Conservation (phyloP, 768 basidiomycete species). For the Phlebiopsis flavidoalba region DNA sequence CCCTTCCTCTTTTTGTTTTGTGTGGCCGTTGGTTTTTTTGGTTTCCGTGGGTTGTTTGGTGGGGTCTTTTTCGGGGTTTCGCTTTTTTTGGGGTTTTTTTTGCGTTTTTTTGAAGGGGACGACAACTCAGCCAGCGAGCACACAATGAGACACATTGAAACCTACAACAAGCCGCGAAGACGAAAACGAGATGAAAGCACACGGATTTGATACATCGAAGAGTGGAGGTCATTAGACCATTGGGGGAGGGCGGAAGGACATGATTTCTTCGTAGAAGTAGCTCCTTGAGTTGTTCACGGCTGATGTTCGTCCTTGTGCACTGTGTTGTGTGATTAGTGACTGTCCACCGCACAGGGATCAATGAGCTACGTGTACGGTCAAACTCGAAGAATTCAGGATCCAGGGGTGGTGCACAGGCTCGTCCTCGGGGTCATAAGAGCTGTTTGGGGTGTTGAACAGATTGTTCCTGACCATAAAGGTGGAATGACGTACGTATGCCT, state of each 20-base stretch:
- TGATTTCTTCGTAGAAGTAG: constrained; percentile 93
- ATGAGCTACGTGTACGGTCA: constrained; percentile 56
- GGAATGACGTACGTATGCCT: constrained; percentile 69
- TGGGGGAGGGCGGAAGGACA: constrained; percentile 72
- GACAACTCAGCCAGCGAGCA: background rate
- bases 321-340: constrained; percentile 20
- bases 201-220: background rate
- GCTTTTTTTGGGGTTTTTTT: too few relatives aligned
- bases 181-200: constrained; percentile 1
- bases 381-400: constrained; percentile 97
- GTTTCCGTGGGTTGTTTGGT: too few relatives aligned
- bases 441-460: constrained; percentile 20
- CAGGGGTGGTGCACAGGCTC: constrained; percentile 96
- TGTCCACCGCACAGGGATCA: background rate
- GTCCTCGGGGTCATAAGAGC: constrained; percentile 96
- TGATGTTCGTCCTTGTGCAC: constrained; percentile 96
- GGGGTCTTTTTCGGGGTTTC: too few relatives aligned
- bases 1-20: too few relatives aligned
- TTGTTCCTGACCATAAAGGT: background rate
- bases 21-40: too few relatives aligned
- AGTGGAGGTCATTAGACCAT: constrained; percentile 29
- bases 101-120: too few relatives aligned
- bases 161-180: background rate
- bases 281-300: constrained; percentile 91
- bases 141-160: background rate